Evolutionary conservation across 2,329 filamentous ascomycete genomes (phyloP).

Genomic region (Penicillium corylophilum): DNA sequence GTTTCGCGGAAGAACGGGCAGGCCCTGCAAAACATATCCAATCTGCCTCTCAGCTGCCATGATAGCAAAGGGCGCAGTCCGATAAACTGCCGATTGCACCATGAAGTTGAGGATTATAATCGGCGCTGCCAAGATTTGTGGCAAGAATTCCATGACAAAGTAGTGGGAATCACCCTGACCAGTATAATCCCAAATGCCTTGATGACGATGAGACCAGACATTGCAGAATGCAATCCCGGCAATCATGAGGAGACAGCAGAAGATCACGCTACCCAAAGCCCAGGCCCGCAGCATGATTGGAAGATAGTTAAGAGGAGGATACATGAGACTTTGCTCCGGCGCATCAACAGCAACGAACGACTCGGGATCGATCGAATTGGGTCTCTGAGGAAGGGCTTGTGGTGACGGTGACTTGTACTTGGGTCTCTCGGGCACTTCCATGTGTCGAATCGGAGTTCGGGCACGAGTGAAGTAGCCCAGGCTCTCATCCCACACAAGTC

Average conservation of each 20-base stretch:
- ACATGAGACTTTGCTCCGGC: slow-evolving; percentile 43
- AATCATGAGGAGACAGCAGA: slow-evolving; percentile 68
- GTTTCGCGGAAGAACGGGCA: slow-evolving; percentile 59
- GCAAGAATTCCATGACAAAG: slow-evolving; percentile 83
- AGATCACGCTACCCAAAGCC: slow-evolving; percentile 57
- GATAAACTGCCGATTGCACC: slow-evolving; percentile 70
- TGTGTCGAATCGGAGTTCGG: slow-evolving; percentile 27
- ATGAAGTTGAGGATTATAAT: slow-evolving; percentile 76
- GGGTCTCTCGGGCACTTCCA: slow-evolving; percentile 34
- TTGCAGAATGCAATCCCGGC: slow-evolving; percentile 71
- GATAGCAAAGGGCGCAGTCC: slow-evolving; percentile 74
- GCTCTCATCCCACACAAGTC: slow-evolving; percentile 49
- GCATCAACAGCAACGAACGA: slow-evolving; percentile 51
- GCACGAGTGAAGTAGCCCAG: slow-evolving; percentile 44
- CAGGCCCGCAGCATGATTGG: slow-evolving; percentile 69
- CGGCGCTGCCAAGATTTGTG: slow-evolving; percentile 70
- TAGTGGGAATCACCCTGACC: slow-evolving; percentile 71
- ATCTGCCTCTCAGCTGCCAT: slow-evolving; percentile 66
- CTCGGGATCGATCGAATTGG: slow-evolving; percentile 35
- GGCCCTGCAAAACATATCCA: slow-evolving; percentile 63
- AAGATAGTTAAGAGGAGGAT: slow-evolving; percentile 64
- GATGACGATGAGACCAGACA: slow-evolving; percentile 61
- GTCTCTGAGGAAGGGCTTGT: slow-evolving; percentile 33
- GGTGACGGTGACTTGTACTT: slow-evolving; percentile 33
- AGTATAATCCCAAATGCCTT: slow-evolving; percentile 67